These are phyloP conservation scores for Fonsecaea nubica DNA, from an alignment of 2,329 filamentous ascomycete species.

Conservation along the genomic window DNA sequence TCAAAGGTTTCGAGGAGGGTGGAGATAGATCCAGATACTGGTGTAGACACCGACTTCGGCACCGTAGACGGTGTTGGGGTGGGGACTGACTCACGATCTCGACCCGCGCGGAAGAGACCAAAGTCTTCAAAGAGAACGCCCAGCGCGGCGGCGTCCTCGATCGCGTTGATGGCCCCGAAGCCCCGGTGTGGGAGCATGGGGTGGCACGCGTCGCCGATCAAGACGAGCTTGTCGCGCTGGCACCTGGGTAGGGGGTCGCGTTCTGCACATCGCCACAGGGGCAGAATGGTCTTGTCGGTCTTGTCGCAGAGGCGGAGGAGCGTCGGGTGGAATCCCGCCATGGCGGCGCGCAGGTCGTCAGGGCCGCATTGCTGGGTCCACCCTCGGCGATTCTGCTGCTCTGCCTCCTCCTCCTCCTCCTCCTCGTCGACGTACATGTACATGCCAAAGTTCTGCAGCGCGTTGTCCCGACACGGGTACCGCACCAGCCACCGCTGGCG, in stretches of 20 bases:
- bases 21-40: neutral
- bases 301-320: neutral
- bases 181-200: conserved; percentile 15
- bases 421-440: neutral
- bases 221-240: conserved; percentile 7
- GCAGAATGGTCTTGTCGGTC: neutral
- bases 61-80: too few species aligned
- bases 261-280: conserved; percentile 10
- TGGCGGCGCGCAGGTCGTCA: conserved; percentile 4
- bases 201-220: conserved; percentile 12
- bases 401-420: neutral
- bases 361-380: neutral
- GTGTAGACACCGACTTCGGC: neutral
- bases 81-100: too few species aligned
- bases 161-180: conserved; percentile 14
- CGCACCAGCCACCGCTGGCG: conserved; percentile 12
- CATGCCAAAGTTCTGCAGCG: conserved; percentile 18
- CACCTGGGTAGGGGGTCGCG: conserved; percentile 5
- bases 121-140: conserved; percentile 2
- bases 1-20: neutral
- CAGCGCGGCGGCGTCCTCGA: conserved; percentile 10
- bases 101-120: too few species aligned
- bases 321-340: conserved; percentile 4
- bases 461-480: conserved; percentile 14
- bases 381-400: too few species aligned